These are phyloP conservation scores for Rhizopogon rudus DNA, from an alignment of 768 basidiomycete species.

Conservation along the genomic window DNA sequence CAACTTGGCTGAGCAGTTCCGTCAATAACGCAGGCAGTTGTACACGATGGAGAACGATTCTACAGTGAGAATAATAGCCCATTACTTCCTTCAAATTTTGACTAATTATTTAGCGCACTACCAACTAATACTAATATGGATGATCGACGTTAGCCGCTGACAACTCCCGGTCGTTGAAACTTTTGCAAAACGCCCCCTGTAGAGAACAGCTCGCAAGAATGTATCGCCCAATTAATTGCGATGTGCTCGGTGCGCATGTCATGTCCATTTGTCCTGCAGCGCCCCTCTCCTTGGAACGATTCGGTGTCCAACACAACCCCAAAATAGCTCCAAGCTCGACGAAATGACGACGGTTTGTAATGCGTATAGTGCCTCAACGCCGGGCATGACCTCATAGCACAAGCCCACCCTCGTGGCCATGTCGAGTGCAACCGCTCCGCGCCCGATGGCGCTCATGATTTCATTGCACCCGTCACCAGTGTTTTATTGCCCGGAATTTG, in stretches of 20 bases:
- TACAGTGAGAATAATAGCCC: not conserved
- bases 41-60: not conserved
- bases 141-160: too few species aligned
- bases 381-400: too few species aligned
- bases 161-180: not conserved
- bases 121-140: too few species aligned
- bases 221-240: not conserved
- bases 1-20: not conserved
- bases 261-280: too few species aligned
- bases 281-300: not conserved
- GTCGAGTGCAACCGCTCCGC: not conserved
- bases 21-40: not conserved
- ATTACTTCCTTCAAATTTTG: not conserved
- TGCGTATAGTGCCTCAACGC: slow-evolving; percentile 1
- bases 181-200: not conserved
- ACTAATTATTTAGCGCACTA: too few species aligned
- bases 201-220: not conserved
- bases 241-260: not conserved
- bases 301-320: not conserved
- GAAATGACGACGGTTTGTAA: not conserved
- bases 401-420: not conserved
- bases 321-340: not conserved
- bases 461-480: not conserved
- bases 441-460: not conserved
- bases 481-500: not conserved